Percentiles rank a stretch among this genome's conserved stretches.
Evolutionary conservation across 192 early-diverging fungal species (phyloP).

Genomic region (Funneliformis geosporum): DNA sequence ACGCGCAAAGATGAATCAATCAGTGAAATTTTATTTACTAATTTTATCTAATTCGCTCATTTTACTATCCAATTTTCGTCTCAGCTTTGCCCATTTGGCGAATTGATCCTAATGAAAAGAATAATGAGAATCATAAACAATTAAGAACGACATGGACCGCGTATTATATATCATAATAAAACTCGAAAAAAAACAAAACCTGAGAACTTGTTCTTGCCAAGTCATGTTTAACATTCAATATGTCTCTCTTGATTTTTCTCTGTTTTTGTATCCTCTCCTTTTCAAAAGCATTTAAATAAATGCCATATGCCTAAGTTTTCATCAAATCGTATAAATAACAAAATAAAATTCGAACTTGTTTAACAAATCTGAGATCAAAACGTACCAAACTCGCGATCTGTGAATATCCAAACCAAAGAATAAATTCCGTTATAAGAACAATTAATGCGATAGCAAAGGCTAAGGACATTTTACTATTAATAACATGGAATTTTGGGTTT

Average conservation of each 20-base stretch:
- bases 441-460: constrained; percentile 59
- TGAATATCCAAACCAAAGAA: constrained; percentile 56
- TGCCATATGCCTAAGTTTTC: constrained; percentile 48
- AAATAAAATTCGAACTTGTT: neutral
- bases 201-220: constrained; percentile 71
- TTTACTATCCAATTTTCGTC: constrained; percentile 73
- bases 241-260: constrained; percentile 59
- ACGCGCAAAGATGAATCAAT: neutral
- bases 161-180: neutral
- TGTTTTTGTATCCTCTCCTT: constrained; percentile 60
- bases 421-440: constrained; percentile 62
- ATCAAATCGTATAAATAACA: neutral
- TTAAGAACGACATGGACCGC: neutral
- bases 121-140: neutral
- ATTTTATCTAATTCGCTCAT: constrained; percentile 69
- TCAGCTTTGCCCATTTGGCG: constrained; percentile 89
- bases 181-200: constrained; percentile 44
- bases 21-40: constrained; percentile 45
- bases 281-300: constrained; percentile 55
- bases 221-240: constrained; percentile 63
- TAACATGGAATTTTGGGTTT: neutral
- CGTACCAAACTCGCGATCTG: constrained; percentile 53
- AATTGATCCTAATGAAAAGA: constrained; percentile 70
- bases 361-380: neutral
- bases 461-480: constrained; percentile 46